phyloP scores from a whole-genome alignment of 2,329 filamentous ascomycete genomes.

The Sclerotinia borealis region DNA sequence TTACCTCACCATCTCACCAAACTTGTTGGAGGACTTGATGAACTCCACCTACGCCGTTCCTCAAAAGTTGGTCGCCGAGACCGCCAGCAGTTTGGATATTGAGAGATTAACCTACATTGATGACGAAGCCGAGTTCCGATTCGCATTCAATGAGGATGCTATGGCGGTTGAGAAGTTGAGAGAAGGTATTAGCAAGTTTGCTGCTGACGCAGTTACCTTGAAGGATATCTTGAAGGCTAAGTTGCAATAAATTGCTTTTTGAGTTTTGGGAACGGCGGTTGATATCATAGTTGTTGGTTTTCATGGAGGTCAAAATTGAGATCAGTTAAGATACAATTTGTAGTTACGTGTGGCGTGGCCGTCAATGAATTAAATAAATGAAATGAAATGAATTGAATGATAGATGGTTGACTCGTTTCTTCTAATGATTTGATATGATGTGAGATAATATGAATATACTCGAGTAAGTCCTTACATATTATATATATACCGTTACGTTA shows the following conservation, averaged over 20 bases:
- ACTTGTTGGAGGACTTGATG: conserved; percentile 87
- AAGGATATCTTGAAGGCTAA: conserved; percentile 90
- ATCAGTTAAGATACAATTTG: background rate
- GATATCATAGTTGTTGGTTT: background rate
- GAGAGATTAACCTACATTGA: conserved; percentile 87
- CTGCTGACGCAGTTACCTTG: conserved; percentile 87
- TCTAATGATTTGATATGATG: no score
- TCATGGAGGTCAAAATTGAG: conserved; percentile 5
- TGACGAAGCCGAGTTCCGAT: conserved; percentile 87
- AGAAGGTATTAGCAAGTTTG: conserved; percentile 99
- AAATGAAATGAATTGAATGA: conserved; percentile 2
- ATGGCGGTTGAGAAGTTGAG: conserved; percentile 99
- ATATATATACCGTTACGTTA: no score
- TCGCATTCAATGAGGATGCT: conserved; percentile 99
- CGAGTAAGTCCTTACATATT: no score
- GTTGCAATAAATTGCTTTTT: conserved; percentile 41
- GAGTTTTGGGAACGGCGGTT: background rate
- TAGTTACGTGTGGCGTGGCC: background rate
- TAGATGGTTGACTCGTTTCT: no score
- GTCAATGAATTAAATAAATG: background rate
- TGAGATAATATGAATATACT: no score
- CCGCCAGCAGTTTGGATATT: conserved; percentile 64
- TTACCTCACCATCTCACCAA: conserved; percentile 98
- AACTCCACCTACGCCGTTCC: conserved; percentile 78
- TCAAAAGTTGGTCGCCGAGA: conserved; percentile 79